Conservation (phyloP, 1,284 basidiomycete genomes). For the Cystobasidium pallidum region DNA sequence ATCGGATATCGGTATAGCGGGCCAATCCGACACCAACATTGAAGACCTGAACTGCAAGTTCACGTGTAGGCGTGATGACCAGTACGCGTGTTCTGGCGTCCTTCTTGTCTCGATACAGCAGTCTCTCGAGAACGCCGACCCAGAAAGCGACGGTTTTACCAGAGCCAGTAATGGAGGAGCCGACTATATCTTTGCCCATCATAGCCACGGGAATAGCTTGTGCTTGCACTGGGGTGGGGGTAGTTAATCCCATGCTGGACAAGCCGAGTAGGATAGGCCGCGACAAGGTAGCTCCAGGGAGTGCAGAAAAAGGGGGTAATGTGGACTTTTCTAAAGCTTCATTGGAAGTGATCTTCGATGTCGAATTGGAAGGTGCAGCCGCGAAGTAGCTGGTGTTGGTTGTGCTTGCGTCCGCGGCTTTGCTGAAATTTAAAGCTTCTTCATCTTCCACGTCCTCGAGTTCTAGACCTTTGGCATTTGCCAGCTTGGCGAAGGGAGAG, state of each 20-base stretch:
- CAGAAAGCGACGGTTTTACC: conserved; percentile 97
- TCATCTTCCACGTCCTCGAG: conserved; percentile 56
- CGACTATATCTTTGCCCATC: conserved; percentile 91
- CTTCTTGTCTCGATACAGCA: conserved; percentile 84
- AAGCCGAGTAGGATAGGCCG: conserved; percentile 85
- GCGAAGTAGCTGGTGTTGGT: conserved; percentile 45
- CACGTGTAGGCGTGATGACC: conserved; percentile 88
- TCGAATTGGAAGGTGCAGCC: conserved; percentile 63
- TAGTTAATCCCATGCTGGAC: conserved; percentile 75
- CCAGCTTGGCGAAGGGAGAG: conserved; percentile 57
- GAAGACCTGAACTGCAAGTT: conserved; percentile 91
- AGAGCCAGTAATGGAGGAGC: conserved; percentile 90
- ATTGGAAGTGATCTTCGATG: conserved; percentile 33
- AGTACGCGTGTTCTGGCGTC: conserved; percentile 87
- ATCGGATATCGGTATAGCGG: conserved; percentile 81
- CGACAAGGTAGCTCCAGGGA: conserved; percentile 68
- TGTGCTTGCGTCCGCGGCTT: conserved; percentile 56
- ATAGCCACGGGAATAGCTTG: conserved; percentile 90
- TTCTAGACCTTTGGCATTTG: conserved; percentile 55
- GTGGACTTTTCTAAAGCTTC: conserved; percentile 72
- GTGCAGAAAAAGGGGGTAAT: conserved; percentile 60
- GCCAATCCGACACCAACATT: conserved; percentile 85
- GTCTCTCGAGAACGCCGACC: conserved; percentile 87
- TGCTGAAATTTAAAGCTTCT: conserved; percentile 58
- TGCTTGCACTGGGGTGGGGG: conserved; percentile 93